Evolutionary conservation across 352 stramenopile genomes (phyloP), one percentile per base, ranked within the genome.

Genomic region (Plasmopara muralis): DNA sequence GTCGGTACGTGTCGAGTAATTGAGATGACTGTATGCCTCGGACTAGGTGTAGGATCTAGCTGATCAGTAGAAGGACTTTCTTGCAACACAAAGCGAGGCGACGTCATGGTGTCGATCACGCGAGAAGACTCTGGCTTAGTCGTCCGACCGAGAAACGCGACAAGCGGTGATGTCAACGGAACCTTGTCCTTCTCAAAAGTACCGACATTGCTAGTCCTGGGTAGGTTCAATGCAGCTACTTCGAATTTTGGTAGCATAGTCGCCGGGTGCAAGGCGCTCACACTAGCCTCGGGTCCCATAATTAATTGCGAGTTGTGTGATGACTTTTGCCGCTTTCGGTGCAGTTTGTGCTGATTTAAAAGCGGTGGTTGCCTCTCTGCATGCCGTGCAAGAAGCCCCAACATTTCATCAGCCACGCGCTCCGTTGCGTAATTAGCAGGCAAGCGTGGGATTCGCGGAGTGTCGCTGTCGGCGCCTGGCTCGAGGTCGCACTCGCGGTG

Each of bases 71-170:
- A 35, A 14, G 47, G 41, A 31, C 42, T 66, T 14, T 62, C 53
- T 37, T 82, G 60, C 59, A 63, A 82, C 38, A 72, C 55, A 12
- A 63, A 73, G 13, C 60, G 71, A 7, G 70, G 71, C 13, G 70
- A 81, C 20, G 43, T 68, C 44, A 61, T 56, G 33, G 70, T 53
- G 18, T 70, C 56, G 0, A 37, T 46, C n/a, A 70, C 12, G 28
- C 58, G 43, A 18, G 59, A 53, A 20, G 69, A 73, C 7, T 59
- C 64, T 18, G 60, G 62, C 25, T 77, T 77, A 50, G 53, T 64
- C 15, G 66, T 56, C 25, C 57, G 56, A 0, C 60, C 65, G 14
- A 72, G 53, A 18, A 71, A 66, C 7, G 60, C 45, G 13, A 72
- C 55, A 7, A 80, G 71, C 14, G 58, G 62, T 15, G 51, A 55